Conservation (phyloP, 768 basidiomycete species). For the Russula vinacea region DNA sequence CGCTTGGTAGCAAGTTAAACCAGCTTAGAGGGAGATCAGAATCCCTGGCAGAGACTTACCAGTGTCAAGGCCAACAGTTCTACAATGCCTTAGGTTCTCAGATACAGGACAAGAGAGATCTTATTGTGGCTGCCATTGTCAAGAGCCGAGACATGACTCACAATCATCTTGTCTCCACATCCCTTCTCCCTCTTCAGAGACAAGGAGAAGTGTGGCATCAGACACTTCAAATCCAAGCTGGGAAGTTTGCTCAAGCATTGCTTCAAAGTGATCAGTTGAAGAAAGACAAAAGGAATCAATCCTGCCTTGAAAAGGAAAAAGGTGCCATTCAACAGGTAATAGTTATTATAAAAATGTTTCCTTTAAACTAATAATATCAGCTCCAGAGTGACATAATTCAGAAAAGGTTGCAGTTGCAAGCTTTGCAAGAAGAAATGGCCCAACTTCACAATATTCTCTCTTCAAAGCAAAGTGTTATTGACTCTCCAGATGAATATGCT, state of each 20-base stretch:
- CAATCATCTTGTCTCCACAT: slow-evolving; percentile 4
- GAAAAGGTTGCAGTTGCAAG: slow-evolving; percentile 8
- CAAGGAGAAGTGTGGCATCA: slow-evolving; percentile 10
- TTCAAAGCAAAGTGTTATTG: not conserved
- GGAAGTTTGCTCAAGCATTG: slow-evolving; percentile 10
- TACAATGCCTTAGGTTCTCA: slow-evolving; percentile 9
- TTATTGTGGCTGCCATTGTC: slow-evolving; percentile 14
- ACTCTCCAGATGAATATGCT: not conserved
- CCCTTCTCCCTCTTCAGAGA: slow-evolving; percentile 11
- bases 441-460: slow-evolving; percentile 13
- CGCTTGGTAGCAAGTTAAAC: not conserved
- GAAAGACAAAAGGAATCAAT: not conserved
- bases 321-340: slow-evolving; percentile 16
- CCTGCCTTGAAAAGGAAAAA: not conserved
- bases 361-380: slow-evolving; percentile 1
- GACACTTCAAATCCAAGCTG: slow-evolving; percentile 9
- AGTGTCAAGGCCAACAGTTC: slow-evolving; percentile 9
- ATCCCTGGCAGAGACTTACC: slow-evolving; percentile 13
- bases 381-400: slow-evolving; percentile 17
- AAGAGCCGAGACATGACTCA: slow-evolving; percentile 4
- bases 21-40: slow-evolving; percentile 10
- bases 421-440: slow-evolving; percentile 8
- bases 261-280: slow-evolving; percentile 16
- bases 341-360: not conserved
- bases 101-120: slow-evolving; percentile 7